These are phyloP conservation scores for Salvia miltiorrhiza DNA, from an alignment of 257 asterid species.

Conservation along the genomic window DNA sequence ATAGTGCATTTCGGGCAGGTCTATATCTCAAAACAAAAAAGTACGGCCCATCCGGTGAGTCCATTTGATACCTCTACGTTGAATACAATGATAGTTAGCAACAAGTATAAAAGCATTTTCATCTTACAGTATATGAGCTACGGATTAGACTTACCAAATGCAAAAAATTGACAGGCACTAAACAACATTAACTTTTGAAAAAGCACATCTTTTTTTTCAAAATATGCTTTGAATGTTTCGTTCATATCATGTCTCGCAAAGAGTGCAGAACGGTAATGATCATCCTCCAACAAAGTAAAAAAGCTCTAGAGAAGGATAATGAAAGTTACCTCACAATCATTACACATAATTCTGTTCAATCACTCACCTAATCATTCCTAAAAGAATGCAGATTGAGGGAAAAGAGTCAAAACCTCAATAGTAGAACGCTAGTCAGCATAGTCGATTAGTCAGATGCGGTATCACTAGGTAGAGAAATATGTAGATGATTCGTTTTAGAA, in stretches of 20 bases:
- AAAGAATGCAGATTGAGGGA: background rate
- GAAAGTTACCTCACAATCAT: background rate
- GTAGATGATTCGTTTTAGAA: background rate
- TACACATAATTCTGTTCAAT: constrained; percentile 18
- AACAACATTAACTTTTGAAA: constrained; percentile 13
- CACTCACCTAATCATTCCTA: constrained; percentile 5
- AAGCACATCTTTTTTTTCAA: constrained; percentile 14
- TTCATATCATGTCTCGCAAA: constrained; percentile 21
- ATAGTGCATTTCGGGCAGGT: no score
- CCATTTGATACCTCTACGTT: no score
- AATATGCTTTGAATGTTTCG: constrained; percentile 13
- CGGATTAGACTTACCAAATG: background rate
- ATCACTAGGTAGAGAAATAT: background rate
- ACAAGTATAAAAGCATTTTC: background rate
- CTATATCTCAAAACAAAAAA: no score
- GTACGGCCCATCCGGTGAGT: no score
- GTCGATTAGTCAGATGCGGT: background rate
- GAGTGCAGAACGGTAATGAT: constrained; percentile 19
- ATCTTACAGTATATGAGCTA: background rate
- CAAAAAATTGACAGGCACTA: constrained; percentile 5
- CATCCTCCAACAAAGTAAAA: constrained; percentile 10
- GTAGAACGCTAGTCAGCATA: background rate
- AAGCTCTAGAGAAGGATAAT: background rate
- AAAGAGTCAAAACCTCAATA: background rate
- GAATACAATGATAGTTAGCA: background rate